phyloP scores from a whole-genome alignment of 805 yeast genomes.

The Yamadazyma philogaea region DNA sequence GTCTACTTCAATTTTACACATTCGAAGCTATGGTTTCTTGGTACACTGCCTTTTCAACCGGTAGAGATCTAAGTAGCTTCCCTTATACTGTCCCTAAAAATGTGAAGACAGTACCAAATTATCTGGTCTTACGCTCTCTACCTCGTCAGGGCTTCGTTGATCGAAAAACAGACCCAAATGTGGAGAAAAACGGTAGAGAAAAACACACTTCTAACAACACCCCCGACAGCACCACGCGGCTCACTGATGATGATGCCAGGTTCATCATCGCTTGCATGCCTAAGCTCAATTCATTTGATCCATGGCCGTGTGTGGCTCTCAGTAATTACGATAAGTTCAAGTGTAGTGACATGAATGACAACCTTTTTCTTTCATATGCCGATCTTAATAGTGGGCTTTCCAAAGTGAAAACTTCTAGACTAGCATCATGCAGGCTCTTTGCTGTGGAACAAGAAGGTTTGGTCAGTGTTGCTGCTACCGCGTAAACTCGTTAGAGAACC shows the following conservation, averaged over 20 bases:
- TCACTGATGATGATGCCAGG: background rate
- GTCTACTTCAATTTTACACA: slow-evolving; percentile 41
- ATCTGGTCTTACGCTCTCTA: slow-evolving; percentile 19
- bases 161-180: background rate
- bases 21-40: slow-evolving; percentile 38
- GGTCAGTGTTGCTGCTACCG: slow-evolving; percentile 13
- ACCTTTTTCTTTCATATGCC: slow-evolving; percentile 14
- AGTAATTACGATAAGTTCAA: slow-evolving; percentile 17
- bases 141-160: background rate
- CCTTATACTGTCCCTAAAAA: background rate
- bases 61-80: slow-evolving; percentile 28
- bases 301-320: slow-evolving; percentile 28
- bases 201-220: background rate
- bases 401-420: slow-evolving; percentile 1
- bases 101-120: slow-evolving; percentile 21
- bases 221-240: background rate
- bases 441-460: slow-evolving; percentile 28
- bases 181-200: background rate
- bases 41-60: slow-evolving; percentile 33
- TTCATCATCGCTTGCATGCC: slow-evolving; percentile 36
- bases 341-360: slow-evolving; percentile 4
- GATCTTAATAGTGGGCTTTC: slow-evolving; percentile 2
- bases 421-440: slow-evolving; percentile 21
- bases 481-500: no score
- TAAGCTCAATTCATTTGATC: slow-evolving; percentile 35